Evolutionary conservation across 2,329 filamentous ascomycete genomes (phyloP).

Genomic region (Diaporthe eres): DNA sequence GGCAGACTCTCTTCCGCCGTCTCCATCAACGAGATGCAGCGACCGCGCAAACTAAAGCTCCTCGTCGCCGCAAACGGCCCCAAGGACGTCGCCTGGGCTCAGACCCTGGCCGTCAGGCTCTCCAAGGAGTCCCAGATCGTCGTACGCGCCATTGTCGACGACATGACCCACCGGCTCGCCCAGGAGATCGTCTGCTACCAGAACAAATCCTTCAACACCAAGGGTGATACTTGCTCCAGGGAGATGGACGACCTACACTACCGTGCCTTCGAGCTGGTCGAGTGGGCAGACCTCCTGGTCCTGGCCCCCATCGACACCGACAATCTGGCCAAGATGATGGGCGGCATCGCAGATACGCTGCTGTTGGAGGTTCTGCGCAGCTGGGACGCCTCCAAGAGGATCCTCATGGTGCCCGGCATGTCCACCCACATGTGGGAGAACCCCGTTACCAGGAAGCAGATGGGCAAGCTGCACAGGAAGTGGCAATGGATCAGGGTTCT

Average conservation of each 20-base stretch:
- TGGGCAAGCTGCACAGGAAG: slow-evolving; percentile 84
- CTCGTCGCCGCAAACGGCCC: slow-evolving; percentile 77
- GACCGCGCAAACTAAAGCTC: slow-evolving; percentile 66
- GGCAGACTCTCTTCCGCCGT: slow-evolving; percentile 42
- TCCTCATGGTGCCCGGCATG: slow-evolving; percentile 90
- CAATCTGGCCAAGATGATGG: slow-evolving; percentile 88
- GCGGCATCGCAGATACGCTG: slow-evolving; percentile 85
- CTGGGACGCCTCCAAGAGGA: slow-evolving; percentile 89
- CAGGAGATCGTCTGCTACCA: slow-evolving; percentile 74
- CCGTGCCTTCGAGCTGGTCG: slow-evolving; percentile 77
- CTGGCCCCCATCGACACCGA: slow-evolving; percentile 89
- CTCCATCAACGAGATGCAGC: slow-evolving; percentile 56
- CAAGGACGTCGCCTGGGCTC: slow-evolving; percentile 75
- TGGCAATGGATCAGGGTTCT: slow-evolving; percentile 91
- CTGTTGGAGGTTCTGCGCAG: slow-evolving; percentile 85
- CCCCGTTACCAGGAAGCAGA: slow-evolving; percentile 88
- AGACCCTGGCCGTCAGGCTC: slow-evolving; percentile 75
- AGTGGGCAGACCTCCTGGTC: slow-evolving; percentile 90
- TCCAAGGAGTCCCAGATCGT: slow-evolving; percentile 75
- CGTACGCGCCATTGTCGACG: slow-evolving; percentile 74
- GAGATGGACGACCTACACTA: slow-evolving; percentile 67
- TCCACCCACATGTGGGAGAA: slow-evolving; percentile 91
- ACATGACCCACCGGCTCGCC: slow-evolving; percentile 73
- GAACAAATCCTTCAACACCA: slow-evolving; percentile 61
- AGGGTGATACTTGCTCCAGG: slow-evolving; percentile 45